phyloP scores from a whole-genome alignment of 2,329 filamentous ascomycete genomes.

The Colletotrichum sp. region DNA sequence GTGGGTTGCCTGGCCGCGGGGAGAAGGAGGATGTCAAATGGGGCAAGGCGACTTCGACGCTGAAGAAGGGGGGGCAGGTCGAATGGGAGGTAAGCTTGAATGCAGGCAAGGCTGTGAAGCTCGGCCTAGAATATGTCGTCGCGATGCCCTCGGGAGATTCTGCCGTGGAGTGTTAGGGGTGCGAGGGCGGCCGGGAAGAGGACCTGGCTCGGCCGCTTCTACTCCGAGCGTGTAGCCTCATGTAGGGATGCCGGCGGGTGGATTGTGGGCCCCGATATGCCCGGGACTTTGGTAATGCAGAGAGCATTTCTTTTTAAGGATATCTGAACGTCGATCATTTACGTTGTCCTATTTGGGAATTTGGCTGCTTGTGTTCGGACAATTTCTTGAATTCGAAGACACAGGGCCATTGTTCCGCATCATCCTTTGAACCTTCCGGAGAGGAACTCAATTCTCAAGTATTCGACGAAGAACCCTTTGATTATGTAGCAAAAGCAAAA shows the following conservation, averaged over 20 bases:
- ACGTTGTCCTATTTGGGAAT: fast-evolving
- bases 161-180: slow-evolving; percentile 31
- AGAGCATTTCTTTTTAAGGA: not conserved
- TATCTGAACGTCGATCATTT: not conserved
- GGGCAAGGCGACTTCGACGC: slow-evolving; percentile 57
- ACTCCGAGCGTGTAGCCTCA: not conserved
- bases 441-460: not conserved
- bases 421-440: not conserved
- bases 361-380: not conserved
- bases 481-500: not conserved
- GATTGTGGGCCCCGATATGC: not conserved
- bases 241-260: not conserved
- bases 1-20: slow-evolving; percentile 36
- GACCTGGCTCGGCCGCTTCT: not conserved
- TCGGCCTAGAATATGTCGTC: slow-evolving; percentile 67
- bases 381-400: not conserved
- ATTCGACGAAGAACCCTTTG: not conserved
- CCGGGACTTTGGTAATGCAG: not conserved
- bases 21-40: slow-evolving; percentile 45
- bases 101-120: slow-evolving; percentile 59
- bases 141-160: slow-evolving; percentile 57
- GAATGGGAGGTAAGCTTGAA: slow-evolving; percentile 64
- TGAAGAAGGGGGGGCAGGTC: slow-evolving; percentile 64
- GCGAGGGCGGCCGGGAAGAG: not conserved
- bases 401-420: not conserved